These are phyloP conservation scores for Trichoderma afroharzianum DNA, from an alignment of 2,329 filamentous ascomycete genomes.

Conservation along the genomic window DNA sequence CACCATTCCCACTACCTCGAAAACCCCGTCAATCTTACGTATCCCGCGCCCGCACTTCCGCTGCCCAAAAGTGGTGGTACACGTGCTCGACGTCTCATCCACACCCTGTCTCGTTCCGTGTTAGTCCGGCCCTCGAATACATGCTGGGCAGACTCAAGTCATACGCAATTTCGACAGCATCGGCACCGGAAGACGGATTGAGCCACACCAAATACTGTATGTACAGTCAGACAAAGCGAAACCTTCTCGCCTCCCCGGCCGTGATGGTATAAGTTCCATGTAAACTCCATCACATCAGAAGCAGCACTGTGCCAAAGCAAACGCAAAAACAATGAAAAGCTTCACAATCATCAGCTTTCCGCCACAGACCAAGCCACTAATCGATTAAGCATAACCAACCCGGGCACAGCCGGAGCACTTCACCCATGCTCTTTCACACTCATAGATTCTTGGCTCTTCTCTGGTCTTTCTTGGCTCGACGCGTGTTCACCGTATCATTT, in stretches of 20 bases:
- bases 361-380: not conserved
- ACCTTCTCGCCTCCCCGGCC: not conserved
- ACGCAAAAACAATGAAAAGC: not conserved
- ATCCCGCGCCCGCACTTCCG: not conserved
- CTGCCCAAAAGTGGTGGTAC: constrained; percentile 4
- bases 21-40: constrained; percentile 14
- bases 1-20: not conserved
- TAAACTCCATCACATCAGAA: not conserved
- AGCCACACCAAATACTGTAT: not conserved
- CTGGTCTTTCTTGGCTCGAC: not conserved
- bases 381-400: constrained; percentile 12
- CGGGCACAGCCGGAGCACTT: not conserved
- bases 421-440: not conserved
- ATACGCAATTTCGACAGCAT: not conserved
- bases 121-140: not conserved
- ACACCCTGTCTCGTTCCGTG: not conserved
- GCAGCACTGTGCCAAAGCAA: not conserved
- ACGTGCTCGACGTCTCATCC: not conserved
- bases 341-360: not conserved
- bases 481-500: not conserved
- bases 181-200: not conserved
- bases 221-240: not conserved
- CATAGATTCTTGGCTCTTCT: not conserved
- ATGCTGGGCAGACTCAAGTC: not conserved
- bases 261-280: not conserved